phyloP scores from a whole-genome alignment of 805 yeast species.

The Brettanomyces naardenensis region DNA sequence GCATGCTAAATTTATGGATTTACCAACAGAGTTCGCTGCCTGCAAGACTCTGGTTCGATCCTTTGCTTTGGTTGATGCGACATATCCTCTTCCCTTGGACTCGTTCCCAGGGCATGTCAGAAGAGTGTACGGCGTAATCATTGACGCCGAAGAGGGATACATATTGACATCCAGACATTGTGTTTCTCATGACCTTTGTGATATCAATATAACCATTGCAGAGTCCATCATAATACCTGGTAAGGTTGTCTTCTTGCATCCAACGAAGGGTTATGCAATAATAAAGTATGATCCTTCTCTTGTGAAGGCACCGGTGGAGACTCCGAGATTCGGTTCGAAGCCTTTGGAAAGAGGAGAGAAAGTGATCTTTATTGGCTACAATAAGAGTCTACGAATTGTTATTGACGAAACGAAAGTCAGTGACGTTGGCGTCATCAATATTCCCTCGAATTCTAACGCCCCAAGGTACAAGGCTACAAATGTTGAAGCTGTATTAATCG shows the following conservation, averaged over 20 bases:
- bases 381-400: constrained; percentile 58
- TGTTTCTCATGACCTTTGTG: constrained; percentile 79
- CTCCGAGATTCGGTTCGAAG: constrained; percentile 52
- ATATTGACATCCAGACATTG: constrained; percentile 69
- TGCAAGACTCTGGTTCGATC: constrained; percentile 55
- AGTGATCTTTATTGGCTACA: constrained; percentile 74
- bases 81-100: constrained; percentile 66
- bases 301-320: constrained; percentile 59
- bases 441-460: constrained; percentile 57
- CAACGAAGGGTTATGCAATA: constrained; percentile 79
- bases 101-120: constrained; percentile 58
- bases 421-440: constrained; percentile 64
- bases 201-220: constrained; percentile 71
- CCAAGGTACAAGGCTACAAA: constrained; percentile 87
- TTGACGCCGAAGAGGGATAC: constrained; percentile 75
- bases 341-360: constrained; percentile 71
- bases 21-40: constrained; percentile 49
- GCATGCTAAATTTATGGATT: constrained; percentile 61
- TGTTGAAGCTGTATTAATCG: constrained; percentile 68
- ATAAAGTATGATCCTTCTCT: constrained; percentile 73
- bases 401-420: constrained; percentile 71
- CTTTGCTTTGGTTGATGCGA: constrained; percentile 62
- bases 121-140: constrained; percentile 67
- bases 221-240: constrained; percentile 80
- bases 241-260: constrained; percentile 75